These are phyloP conservation scores for Nadsonia fulvescens DNA, from an alignment of 805 yeast species.

Conservation along the genomic window DNA sequence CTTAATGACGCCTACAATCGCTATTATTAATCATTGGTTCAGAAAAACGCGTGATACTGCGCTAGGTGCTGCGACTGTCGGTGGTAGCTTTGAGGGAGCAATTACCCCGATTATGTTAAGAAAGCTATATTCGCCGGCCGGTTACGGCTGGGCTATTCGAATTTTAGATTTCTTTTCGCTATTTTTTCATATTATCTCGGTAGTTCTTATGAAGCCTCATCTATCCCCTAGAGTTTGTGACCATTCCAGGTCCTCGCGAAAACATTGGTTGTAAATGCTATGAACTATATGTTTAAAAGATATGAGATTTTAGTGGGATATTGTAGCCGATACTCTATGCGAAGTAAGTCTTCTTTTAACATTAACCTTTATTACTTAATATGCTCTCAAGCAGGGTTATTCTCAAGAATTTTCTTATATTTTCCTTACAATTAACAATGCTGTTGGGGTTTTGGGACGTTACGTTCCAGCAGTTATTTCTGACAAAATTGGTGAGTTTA, in stretches of 20 bases:
- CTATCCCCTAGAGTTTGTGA: no score
- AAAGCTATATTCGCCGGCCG: constrained; percentile 30
- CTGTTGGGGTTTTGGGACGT: constrained; percentile 26
- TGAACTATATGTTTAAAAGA: constrained; percentile 24
- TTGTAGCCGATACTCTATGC: constrained; percentile 26
- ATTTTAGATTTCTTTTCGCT: constrained; percentile 31
- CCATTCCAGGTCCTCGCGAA: no score
- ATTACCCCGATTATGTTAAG: constrained; percentile 36
- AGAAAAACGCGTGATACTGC: constrained; percentile 39
- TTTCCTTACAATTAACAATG: constrained; percentile 28
- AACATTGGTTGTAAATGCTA: no score
- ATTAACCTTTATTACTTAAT: constrained; percentile 35
- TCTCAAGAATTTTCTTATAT: constrained; percentile 26
- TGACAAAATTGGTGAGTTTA: constrained; percentile 33
- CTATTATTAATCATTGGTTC: constrained; percentile 54
- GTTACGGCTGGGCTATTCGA: constrained; percentile 44
- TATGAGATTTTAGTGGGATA: constrained; percentile 24
- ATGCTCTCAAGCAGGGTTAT: constrained; percentile 29
- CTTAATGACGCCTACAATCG: constrained; percentile 40
- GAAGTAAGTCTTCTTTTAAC: constrained; percentile 31
- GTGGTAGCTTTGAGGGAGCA: constrained; percentile 42
- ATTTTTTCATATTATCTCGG: constrained; percentile 21
- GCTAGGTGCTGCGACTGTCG: constrained; percentile 30
- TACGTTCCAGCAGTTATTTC: constrained; percentile 28
- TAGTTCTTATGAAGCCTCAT: constrained; percentile 26